These are phyloP conservation scores for Asterochloris erici DNA, from an alignment of 139 green algal species.

Conservation along the genomic window DNA sequence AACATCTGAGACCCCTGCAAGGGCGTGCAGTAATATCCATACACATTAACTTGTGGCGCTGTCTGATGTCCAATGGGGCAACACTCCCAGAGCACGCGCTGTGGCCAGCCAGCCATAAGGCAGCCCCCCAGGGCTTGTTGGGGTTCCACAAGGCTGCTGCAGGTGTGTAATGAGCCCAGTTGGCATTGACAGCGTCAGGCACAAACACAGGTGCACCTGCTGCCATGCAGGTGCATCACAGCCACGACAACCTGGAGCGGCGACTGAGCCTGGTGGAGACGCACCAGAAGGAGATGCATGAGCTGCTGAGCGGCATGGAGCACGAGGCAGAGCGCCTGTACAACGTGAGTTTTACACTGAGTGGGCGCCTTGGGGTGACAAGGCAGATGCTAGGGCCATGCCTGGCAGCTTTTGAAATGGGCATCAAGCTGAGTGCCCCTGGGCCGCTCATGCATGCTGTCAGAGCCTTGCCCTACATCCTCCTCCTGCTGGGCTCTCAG, in stretches of 20 bases:
- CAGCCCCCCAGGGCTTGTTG: neutral
- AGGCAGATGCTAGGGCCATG: too few relatives aligned
- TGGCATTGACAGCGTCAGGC: neutral
- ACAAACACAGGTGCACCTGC: neutral
- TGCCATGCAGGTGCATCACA: neutral
- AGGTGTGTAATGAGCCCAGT: neutral
- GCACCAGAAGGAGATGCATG: conserved; percentile 82
- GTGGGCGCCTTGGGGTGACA: too few relatives aligned
- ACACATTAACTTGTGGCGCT: neutral
- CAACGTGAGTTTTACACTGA: conserved; percentile 6
- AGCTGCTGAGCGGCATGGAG: conserved; percentile 63
- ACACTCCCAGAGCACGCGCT: neutral
- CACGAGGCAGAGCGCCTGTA: conserved; percentile 66
- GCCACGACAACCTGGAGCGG: conserved; percentile 71
- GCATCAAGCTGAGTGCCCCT: neutral
- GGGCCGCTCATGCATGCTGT: neutral
- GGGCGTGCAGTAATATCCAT: neutral
- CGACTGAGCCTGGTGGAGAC: conserved; percentile 85
- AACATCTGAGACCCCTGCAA: neutral
- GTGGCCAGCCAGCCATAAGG: neutral
- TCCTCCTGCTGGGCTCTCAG: neutral
- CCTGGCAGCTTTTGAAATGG: neutral
- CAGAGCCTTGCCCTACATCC: neutral
- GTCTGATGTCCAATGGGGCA: neutral
- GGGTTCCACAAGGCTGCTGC: neutral